Evolutionary conservation across 2,329 filamentous ascomycete genomes (phyloP), one percentile per base, ranked within the genome.

Genomic region (Beauveria pseudobassiana): DNA sequence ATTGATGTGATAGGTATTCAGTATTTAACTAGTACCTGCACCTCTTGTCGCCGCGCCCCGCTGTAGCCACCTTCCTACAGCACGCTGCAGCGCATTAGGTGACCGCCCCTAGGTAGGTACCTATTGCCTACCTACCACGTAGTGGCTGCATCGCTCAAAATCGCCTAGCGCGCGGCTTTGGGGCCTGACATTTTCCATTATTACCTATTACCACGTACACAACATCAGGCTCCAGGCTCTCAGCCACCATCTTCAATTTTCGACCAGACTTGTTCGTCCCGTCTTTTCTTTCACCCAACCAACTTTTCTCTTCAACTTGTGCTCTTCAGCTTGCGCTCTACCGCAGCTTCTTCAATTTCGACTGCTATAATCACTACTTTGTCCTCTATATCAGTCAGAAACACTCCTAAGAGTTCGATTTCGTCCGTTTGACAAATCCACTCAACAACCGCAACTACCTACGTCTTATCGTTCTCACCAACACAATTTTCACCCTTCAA

Each of bases 161-260:
- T 52, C 54, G 62, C 42, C 59, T 70, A 69, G 67, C 45, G 53
- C 30, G 24, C 48, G 62, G 51, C 55, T 65, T 67, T 62, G 61
- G 61, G 57, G 58, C 63, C 62, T 64, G 63, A 30, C 43, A 51
- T 59, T 42, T 51, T 59, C 24, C 45, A 9, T 28, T 50, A 38
- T 38, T 40, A 16, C 14, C n/a, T 24, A 10, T 38, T 38, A 38
- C 34, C 34, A 38, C 5, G 34, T 28, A 30, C 48, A 50, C 48
- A 50, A 9, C 43, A 16, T 26, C 20, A 51, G 34, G 30, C 50
- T 52, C 49, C 55, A 50, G 55, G 55, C 56, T 51, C 22, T 40
- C 50, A 61, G 43, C 59, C 59, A 61, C 59, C 51, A 54, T 49
- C 50, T 54, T 54, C 55, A 48, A 51, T 59, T 34, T 43, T 59